phyloP scores from a whole-genome alignment of 306 rosid genomes.

The Dryas octopetala region DNA sequence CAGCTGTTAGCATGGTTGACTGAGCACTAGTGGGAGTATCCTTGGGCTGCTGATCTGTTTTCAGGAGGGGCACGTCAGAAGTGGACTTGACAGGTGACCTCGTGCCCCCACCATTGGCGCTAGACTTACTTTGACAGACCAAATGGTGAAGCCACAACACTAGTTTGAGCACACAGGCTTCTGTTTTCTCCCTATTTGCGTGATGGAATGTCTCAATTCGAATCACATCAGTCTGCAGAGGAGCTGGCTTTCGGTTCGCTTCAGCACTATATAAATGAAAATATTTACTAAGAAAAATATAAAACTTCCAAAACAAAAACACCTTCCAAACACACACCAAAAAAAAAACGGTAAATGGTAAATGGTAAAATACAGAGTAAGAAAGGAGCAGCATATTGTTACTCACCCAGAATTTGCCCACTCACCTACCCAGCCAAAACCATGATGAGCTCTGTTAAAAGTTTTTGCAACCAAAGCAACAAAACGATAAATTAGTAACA shows the following conservation, averaged over 20 bases:
- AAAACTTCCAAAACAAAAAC: neutral
- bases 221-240: slow-evolving; percentile 47
- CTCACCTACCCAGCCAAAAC: slow-evolving; percentile 97
- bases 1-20: slow-evolving; percentile 36
- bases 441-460: slow-evolving; percentile 76
- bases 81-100: slow-evolving; percentile 36
- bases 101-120: slow-evolving; percentile 25
- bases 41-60: slow-evolving; percentile 30
- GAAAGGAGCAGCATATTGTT: neutral
- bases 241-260: slow-evolving; percentile 44
- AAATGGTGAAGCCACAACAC: slow-evolving; percentile 80
- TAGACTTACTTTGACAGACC: slow-evolving; percentile 45
- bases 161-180: slow-evolving; percentile 58
- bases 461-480: slow-evolving; percentile 34
- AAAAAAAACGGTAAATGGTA: neutral
- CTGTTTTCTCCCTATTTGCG: slow-evolving; percentile 72
- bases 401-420: slow-evolving; percentile 88
- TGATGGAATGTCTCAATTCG: slow-evolving; percentile 84
- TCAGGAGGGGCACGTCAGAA: slow-evolving; percentile 21
- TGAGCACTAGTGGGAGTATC: neutral
- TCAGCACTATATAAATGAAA: slow-evolving; percentile 53
- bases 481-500: slow-evolving; percentile 25
- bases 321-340: neutral
- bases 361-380: neutral
- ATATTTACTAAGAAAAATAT: neutral